phyloP scores from a whole-genome alignment of 805 yeast species.

The Jamesozyma hellenica region DNA sequence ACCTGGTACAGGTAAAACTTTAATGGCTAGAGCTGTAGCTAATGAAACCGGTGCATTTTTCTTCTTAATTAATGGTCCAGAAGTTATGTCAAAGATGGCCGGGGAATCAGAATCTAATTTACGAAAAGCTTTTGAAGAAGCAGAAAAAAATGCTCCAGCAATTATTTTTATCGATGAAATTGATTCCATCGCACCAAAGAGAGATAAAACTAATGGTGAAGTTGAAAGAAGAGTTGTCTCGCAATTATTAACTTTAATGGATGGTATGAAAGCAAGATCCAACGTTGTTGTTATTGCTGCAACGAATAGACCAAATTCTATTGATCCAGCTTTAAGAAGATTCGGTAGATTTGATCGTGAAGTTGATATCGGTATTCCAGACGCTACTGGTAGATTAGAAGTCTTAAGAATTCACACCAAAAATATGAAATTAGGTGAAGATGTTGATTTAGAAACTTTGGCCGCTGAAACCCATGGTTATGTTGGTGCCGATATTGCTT shows the following conservation, averaged over 20 bases:
- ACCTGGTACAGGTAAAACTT: slow-evolving; percentile 98
- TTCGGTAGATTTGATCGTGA: slow-evolving; percentile 89
- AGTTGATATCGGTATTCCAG: slow-evolving; percentile 90
- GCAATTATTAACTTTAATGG: slow-evolving; percentile 94
- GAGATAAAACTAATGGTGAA: slow-evolving; percentile 99
- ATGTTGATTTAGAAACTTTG: slow-evolving; percentile 89
- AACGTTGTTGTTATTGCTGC: slow-evolving; percentile 98
- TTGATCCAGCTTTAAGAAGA: slow-evolving; percentile 73
- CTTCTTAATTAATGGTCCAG: slow-evolving; percentile 97
- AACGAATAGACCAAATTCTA: slow-evolving; percentile 66
- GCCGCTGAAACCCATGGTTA: slow-evolving; percentile 98
- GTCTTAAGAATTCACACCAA: slow-evolving; percentile 95
- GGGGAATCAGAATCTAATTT: slow-evolving; percentile 97
- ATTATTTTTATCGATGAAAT: slow-evolving; percentile 97
- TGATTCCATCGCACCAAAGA: slow-evolving; percentile 98
- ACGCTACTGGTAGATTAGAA: slow-evolving; percentile 96
- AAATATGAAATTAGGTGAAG: slow-evolving; percentile 93
- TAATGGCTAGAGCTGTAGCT: slow-evolving; percentile 99
- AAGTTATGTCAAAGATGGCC: slow-evolving; percentile 99
- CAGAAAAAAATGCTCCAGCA: slow-evolving; percentile 96
- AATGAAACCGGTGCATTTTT: slow-evolving; percentile 98
- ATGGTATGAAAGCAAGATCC: slow-evolving; percentile 99
- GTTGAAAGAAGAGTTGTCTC: slow-evolving; percentile 99
- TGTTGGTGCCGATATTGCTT: slow-evolving; percentile 98
- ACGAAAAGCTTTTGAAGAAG: slow-evolving; percentile 98